Percentiles rank a stretch among this genome's conserved stretches.
phyloP scores from a whole-genome alignment of 1,139 yeast species.

The Pichia sp. region DNA sequence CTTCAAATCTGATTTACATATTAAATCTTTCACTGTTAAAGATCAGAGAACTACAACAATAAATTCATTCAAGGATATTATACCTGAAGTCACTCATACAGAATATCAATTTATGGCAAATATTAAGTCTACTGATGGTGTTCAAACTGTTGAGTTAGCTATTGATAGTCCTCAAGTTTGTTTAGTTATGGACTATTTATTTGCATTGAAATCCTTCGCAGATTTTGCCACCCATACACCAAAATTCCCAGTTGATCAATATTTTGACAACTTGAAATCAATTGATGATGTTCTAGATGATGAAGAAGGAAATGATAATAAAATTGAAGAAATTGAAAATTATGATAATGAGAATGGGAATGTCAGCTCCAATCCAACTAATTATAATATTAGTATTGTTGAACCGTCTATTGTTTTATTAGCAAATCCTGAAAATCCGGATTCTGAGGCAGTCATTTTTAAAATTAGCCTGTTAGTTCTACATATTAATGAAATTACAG shows the following conservation, averaged over 20 bases:
- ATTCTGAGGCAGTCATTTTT: constrained; percentile 86
- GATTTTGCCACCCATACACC: constrained; percentile 34
- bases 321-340: background rate
- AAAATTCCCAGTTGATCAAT: constrained; percentile 7
- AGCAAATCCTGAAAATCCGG: constrained; percentile 65
- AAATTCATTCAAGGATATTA: constrained; percentile 71
- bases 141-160: constrained; percentile 41
- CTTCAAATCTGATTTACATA: constrained; percentile 53
- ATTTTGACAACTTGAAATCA: constrained; percentile 1
- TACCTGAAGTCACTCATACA: constrained; percentile 61
- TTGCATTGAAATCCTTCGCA: constrained; percentile 64
- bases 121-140: constrained; percentile 36
- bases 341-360: background rate
- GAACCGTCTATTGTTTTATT: constrained; percentile 73
- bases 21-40: constrained; percentile 69
- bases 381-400: constrained; percentile 61
- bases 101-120: constrained; percentile 69
- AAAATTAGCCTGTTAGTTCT: constrained; percentile 74
- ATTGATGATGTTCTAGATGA: constrained; percentile 12
- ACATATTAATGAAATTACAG: constrained; percentile 58
- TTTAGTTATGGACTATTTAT: constrained; percentile 77
- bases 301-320: constrained; percentile 5
- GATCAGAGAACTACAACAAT: constrained; percentile 60
- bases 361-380: background rate
- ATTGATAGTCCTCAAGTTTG: constrained; percentile 78